phyloP scores from a whole-genome alignment of 2,329 filamentous ascomycete genomes.

The Massarina eburnea region DNA sequence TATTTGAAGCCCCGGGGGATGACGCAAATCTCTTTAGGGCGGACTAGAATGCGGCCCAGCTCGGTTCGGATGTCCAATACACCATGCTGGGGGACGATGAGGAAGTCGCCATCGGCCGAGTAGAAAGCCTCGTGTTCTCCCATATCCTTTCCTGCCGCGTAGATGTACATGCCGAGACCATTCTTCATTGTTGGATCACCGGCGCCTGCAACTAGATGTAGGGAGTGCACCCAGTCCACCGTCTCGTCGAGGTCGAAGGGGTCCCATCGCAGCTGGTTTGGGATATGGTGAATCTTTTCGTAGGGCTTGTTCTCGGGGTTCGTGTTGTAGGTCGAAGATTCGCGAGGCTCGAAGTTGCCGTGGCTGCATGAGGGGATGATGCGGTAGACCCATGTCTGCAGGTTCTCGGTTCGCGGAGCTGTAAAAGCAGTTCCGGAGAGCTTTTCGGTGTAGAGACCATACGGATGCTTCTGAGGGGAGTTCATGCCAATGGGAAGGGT shows the following conservation, averaged over 20 bases:
- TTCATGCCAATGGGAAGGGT: conserved; percentile 76
- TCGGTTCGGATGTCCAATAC: conserved; percentile 69
- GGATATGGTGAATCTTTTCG: conserved; percentile 70
- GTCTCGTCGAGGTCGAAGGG: conserved; percentile 72
- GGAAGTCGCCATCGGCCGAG: conserved; percentile 71
- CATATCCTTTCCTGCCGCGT: conserved; percentile 79
- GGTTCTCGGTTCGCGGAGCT: conserved; percentile 58
- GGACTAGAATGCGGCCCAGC: conserved; percentile 64
- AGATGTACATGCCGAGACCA: conserved; percentile 79
- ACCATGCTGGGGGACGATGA: conserved; percentile 67
- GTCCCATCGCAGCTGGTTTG: conserved; percentile 81
- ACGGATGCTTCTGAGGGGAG: conserved; percentile 77
- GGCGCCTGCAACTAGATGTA: conserved; percentile 74
- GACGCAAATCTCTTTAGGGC: conserved; percentile 68
- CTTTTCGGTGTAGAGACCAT: conserved; percentile 78
- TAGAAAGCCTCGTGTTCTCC: conserved; percentile 74
- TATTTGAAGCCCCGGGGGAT: conserved; percentile 68
- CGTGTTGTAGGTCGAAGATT: conserved; percentile 52
- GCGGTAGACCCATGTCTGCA: conserved; percentile 62
- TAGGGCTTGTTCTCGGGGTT: conserved; percentile 53
- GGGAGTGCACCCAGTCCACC: conserved; percentile 67
- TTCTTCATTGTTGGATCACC: conserved; percentile 78
- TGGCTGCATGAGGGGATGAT: conserved; percentile 61
- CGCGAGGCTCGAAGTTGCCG: conserved; percentile 55
- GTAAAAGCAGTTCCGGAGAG: conserved; percentile 63